Evolutionary conservation across 805 yeast genomes (phyloP), one percentile per base, ranked within the genome.

Genomic region (Lipomyces orientalis): DNA sequence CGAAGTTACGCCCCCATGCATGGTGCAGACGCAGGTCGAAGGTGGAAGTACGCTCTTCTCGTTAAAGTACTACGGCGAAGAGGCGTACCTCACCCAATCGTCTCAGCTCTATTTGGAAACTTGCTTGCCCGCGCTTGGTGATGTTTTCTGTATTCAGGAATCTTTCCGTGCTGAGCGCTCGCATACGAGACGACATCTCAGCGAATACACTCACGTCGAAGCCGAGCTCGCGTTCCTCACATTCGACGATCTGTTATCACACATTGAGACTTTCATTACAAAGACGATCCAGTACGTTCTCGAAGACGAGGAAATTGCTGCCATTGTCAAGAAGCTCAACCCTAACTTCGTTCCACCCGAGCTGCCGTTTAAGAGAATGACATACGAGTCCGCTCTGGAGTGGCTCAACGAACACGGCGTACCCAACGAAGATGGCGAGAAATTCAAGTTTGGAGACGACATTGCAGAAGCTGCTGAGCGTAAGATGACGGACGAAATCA

Each of bases 381-480:
- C 89, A 74, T 95, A 95, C 82, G 86, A 88, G 66, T 89, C 94
- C 62, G 99, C 99, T 35, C 84, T 95, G 74, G 91, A 88, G 46
- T 95, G 99, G 98, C 88, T 95, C 81, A 91, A 92, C 86, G 98
- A 93, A 81, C 92, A 94, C 81, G 94, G 90, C 64, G 87, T 96
- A 76, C 88, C 88, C 76, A 95, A 94, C 86, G 99, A 95, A 83
- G 97, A 94, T 12, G 98, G 95, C 71, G 90, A 92, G 78, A 82
- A 84, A 74, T 95, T 94, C 88, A 87, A 90, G 81, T 95, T 95
- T 74, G 99, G 99, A 80, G 99, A 95, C 78, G 99, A 95, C 80
- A 95, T 95, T 72, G 98, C 98, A 69, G 99, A 95, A 83, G 99
- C 99, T 65, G 99, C 98, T 67, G 99, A 95, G 86, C 90, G 99